Evolutionary conservation across 805 yeast genomes (phyloP), one percentile per base, ranked within the genome.

Genomic region (Ogataea wickerhamii): DNA sequence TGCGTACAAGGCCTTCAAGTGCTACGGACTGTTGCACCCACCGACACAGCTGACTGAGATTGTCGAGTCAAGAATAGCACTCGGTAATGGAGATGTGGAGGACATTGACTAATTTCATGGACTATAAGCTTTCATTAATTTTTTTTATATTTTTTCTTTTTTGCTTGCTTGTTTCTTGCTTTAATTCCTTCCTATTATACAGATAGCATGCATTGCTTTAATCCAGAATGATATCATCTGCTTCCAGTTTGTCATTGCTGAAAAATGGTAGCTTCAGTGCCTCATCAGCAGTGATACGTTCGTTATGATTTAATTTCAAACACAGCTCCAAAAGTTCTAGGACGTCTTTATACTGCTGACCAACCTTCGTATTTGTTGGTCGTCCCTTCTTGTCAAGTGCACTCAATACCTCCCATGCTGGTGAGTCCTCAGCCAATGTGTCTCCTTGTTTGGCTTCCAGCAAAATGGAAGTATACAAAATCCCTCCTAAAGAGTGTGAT

Each of bases 381-480:
- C 57, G 63, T 1, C 72, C 74, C 36, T 58, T 59, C 24, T 60
- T 64, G 44, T 70, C 73, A 32, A 77, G 59, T 30, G 74, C 74
- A 26, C 64, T 62, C 31, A 80, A 60, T 0, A 86, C 71, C 48
- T 84, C 89, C 60, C 70, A 69, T 1, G 82, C 79, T n/a, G 83
- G 82, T 34, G 87, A 79, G 53, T 82, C 87, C 2, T 66, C 70
- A 2, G 91, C 87, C 32, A 84, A 62, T 2, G 87, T 77, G 5
- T 71, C 81, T 30, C 73, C 74, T 23, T 70, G 73, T 40, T 63
- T 53, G 8, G 60, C 62, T 51, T 80, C 87, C 28, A 64, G 39
- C 5, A 51, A 34, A n/a, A 73, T 45, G 1, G 74, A 64, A 52
- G 64, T 60, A 39, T 66, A 61, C 5, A 76, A 60, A n/a, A 78